phyloP scores from a whole-genome alignment of 306 rosid genomes.

The Malus domestica region DNA sequence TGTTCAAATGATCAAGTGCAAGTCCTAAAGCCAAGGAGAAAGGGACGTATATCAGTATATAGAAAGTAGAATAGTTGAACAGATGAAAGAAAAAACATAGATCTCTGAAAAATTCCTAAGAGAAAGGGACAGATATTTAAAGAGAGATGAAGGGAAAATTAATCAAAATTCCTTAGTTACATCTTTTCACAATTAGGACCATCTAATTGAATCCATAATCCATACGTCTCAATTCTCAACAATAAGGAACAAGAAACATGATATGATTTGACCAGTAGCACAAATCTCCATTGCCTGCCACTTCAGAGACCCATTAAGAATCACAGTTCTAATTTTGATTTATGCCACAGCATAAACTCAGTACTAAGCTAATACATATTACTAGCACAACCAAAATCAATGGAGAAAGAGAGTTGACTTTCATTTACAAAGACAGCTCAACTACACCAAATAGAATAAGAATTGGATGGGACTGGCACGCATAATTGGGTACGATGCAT shows the following conservation, averaged over 20 bases:
- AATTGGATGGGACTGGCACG: slow-evolving; percentile 5
- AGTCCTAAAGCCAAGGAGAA: slow-evolving; percentile 38
- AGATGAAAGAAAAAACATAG: neutral
- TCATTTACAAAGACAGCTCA: slow-evolving; percentile 30
- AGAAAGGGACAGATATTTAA: neutral
- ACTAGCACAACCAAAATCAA: neutral
- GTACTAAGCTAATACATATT: slow-evolving; percentile 10
- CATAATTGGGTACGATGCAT: slow-evolving; percentile 18
- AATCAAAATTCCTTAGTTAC: neutral
- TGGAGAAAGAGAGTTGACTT: slow-evolving; percentile 23
- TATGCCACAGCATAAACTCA: neutral
- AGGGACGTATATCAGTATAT: slow-evolving; percentile 10
- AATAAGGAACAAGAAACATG: slow-evolving; percentile 8
- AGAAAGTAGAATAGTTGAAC: neutral
- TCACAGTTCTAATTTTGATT: neutral
- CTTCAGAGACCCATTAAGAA: neutral
- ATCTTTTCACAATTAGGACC: neutral
- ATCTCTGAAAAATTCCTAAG: slow-evolving; percentile 1
- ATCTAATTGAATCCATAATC: neutral
- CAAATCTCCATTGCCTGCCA: slow-evolving; percentile 4
- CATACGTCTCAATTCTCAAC: slow-evolving; percentile 14
- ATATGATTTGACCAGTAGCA: slow-evolving; percentile 1
- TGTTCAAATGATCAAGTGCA: slow-evolving; percentile 48
- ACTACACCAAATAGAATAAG: slow-evolving; percentile 22
- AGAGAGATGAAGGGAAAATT: neutral